Evolutionary conservation across 1,284 basidiomycete species (phyloP).

Genomic region (Marasmius sp.): DNA sequence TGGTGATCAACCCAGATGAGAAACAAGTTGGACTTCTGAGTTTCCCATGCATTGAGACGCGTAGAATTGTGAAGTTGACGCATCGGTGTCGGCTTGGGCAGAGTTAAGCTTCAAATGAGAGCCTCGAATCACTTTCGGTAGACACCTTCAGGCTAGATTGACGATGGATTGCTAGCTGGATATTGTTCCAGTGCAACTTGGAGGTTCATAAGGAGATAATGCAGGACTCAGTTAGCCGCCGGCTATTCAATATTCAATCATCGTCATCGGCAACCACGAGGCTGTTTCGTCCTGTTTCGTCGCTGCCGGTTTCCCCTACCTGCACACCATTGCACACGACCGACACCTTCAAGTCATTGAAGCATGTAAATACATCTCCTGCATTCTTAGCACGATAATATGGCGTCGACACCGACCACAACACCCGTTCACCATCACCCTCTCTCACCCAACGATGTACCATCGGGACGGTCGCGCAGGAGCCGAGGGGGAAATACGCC

Average conservation of each 20-base stretch:
- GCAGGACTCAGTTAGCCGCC: no score
- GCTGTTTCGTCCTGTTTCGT: neutral
- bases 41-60: no score
- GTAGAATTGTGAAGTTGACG: no score
- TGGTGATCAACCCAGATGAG: no score
- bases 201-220: no score
- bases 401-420: constrained; percentile 16
- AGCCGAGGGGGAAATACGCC: constrained; percentile 22
- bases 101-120: no score
- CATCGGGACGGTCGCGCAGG: constrained; percentile 35
- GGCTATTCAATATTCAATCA: neutral
- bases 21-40: no score
- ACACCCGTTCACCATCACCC: constrained; percentile 69
- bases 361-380: neutral
- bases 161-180: no score
- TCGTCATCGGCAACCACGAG: neutral
- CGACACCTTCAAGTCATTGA: neutral
- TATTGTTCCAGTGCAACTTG: no score
- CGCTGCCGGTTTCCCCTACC: neutral
- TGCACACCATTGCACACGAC: neutral
- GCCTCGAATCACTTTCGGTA: no score
- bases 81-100: no score
- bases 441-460: constrained; percentile 52
- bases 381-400: neutral
- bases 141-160: no score